Base-by-base conservation (phyloP, 2,329 filamentous ascomycete species). In the Thermothelomyces thermophilus region DNA sequence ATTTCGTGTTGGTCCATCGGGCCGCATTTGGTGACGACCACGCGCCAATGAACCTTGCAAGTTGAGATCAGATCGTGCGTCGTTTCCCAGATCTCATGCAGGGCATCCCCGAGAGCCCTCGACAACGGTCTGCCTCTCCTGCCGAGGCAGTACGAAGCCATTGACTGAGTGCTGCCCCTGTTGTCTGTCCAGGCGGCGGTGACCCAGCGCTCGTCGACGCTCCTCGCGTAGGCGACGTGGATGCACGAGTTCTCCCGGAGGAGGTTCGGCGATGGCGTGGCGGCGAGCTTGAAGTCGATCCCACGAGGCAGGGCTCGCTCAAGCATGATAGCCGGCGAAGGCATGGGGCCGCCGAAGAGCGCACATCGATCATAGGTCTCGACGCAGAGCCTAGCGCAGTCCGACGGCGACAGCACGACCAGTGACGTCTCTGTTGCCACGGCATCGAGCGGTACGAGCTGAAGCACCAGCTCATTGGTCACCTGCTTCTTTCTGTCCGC, bases 111-210 rank as follows among this genome's bases (percentile, higher is more conserved):
- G 54, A 89, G 79, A 1, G 70, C 62, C 13, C 72, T 75, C 7
- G 76, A 70, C 2, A 76, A 62, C 1, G 71, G 64, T 48, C 75
- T 71, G 58, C 76, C 72, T 66, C 80, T 75, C 53, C 83, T 72
- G 14, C 80, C 73, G 39, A 91, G 70, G 59, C 84, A 87, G 65
- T 90, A 91, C 0, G 86, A 84, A 0, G 82, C 78, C 14, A 78
- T 86, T 57, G 83, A 80, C 63, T 90, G 86, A 53, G 86, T 80
- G 52, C 79, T 80, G 2, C 88, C 88, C 22, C 79, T 78, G 57
- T 82, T 87, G 62, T 94, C 87, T 1, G 84, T 87, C 88, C 88
- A 94, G 0, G 85, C 84, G 5, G 82, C 85, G 11, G 83, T 84
- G 33, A 93, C 70, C 89, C 89, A 95, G 8, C 83, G 73, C 17